These are phyloP conservation scores for Phylloporus sp. DNA, from an alignment of 768 basidiomycete species.

Conservation along the genomic window DNA sequence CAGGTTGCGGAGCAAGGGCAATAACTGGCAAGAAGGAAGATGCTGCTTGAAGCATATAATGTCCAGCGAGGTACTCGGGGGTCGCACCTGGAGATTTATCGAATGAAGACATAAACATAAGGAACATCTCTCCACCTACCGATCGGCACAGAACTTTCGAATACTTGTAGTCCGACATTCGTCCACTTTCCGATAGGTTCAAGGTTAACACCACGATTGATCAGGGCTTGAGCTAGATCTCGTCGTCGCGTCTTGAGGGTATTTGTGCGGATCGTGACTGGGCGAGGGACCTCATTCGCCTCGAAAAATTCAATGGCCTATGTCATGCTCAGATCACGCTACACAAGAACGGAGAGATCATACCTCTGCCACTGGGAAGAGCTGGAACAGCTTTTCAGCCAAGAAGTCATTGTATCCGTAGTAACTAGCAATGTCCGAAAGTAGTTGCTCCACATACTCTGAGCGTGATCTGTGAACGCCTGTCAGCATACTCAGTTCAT, in stretches of 20 bases:
- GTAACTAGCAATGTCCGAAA: constrained; percentile 89
- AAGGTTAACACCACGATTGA: constrained; percentile 94
- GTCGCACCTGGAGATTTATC: constrained; percentile 63
- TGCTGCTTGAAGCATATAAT: constrained; percentile 99
- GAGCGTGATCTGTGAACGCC: constrained; percentile 62
- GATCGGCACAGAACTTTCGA: constrained; percentile 93
- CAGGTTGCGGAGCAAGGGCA: constrained; percentile 86
- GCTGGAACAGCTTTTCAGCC: constrained; percentile 87
- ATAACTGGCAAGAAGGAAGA: constrained; percentile 99
- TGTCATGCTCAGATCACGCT: constrained; percentile 1
- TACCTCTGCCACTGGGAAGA: constrained; percentile 92
- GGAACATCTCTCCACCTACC: constrained; percentile 41
- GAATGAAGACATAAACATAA: neutral
- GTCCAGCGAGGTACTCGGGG: constrained; percentile 97
- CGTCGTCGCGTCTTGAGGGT: constrained; percentile 90
- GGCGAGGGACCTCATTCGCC: constrained; percentile 91
- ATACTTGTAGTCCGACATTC: constrained; percentile 97
- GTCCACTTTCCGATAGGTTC: constrained; percentile 99
- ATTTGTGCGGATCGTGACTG: constrained; percentile 97
- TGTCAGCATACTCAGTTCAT: too few relatives aligned
- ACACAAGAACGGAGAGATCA: constrained; percentile 14
- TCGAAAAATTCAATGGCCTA: constrained; percentile 98
- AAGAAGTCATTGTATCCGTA: constrained; percentile 98
- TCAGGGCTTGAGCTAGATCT: constrained; percentile 88
- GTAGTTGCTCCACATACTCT: constrained; percentile 85